A percentile compares a stretch with the other conserved stretches of the same genome.
phyloP scores from a whole-genome alignment of 805 yeast genomes.

The Pichia occidentalis region DNA sequence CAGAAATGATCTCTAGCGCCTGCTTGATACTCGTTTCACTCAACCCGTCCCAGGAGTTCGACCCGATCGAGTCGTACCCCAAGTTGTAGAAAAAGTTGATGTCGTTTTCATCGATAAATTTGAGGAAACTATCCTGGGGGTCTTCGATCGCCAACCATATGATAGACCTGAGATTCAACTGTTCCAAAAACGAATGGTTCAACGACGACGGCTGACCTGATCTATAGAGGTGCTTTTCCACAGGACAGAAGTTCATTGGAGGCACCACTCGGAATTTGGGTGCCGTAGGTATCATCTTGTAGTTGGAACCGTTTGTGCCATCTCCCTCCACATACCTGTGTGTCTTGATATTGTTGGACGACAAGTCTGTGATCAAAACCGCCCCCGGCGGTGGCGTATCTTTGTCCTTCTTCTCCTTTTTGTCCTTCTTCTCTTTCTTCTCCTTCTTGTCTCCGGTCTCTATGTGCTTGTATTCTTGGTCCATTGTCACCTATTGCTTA shows the following conservation, averaged over 20 bases:
- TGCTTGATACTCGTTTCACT: conserved; percentile 74
- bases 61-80: conserved; percentile 42
- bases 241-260: conserved; percentile 93
- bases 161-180: conserved; percentile 68
- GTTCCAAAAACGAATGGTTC: conserved; percentile 77
- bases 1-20: conserved; percentile 70
- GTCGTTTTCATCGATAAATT: conserved; percentile 66
- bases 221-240: conserved; percentile 77
- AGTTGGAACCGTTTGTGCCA: too few species aligned
- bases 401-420: conserved; percentile 7
- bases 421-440: conserved; percentile 2
- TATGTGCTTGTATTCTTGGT: too few species aligned
- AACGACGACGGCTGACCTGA: conserved; percentile 95
- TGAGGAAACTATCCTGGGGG: conserved; percentile 82
- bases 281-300: too few species aligned
- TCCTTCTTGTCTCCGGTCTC: conserved; percentile 2
- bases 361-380: conserved; percentile 3
- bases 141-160: conserved; percentile 96
- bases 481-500: too few species aligned
- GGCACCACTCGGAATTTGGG: conserved; percentile 75
- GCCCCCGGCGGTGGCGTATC: conserved; percentile 7
- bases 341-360: background rate
- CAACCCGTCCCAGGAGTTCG: conserved; percentile 93
- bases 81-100: conserved; percentile 80
- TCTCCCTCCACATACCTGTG: too few species aligned